A percentile compares a stretch with the other conserved stretches of the same genome.
phyloP scores from a whole-genome alignment of 345 rosid species.

The Bruguiera gymnorhiza region DNA sequence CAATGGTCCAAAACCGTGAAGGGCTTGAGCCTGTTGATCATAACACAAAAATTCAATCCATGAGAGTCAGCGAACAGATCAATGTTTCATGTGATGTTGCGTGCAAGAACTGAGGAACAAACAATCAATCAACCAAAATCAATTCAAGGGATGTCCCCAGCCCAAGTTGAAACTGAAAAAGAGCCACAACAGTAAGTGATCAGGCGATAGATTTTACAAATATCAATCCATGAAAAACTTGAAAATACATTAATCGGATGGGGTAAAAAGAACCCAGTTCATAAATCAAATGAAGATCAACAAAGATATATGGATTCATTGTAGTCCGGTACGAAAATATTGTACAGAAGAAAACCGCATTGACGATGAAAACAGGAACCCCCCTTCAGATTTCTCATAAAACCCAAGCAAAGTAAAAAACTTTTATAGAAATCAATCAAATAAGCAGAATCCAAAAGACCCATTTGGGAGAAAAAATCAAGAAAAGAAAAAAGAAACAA shows the following conservation, averaged over 20 bases:
- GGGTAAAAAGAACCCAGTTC: background rate
- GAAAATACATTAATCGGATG: slow-evolving; percentile 3
- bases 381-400: background rate
- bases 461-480: slow-evolving; percentile 5
- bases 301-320: background rate
- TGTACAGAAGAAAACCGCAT: background rate
- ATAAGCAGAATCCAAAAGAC: background rate
- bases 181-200: too few relatives aligned
- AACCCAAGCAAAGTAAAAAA: background rate
- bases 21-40: slow-evolving; percentile 54
- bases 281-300: background rate
- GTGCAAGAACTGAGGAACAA: background rate
- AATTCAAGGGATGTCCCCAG: background rate
- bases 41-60: background rate
- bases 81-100: background rate
- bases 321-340: background rate
- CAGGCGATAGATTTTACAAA: background rate
- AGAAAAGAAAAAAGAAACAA: slow-evolving; percentile 19
- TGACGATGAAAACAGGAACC: background rate
- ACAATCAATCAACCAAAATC: background rate
- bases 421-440: background rate
- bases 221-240: background rate
- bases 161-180: background rate
- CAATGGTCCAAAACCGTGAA: slow-evolving; percentile 56
- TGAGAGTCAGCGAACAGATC: background rate